Evolutionary conservation across 2,329 filamentous ascomycete genomes (phyloP).

Genomic region (Blumeria hordei): DNA sequence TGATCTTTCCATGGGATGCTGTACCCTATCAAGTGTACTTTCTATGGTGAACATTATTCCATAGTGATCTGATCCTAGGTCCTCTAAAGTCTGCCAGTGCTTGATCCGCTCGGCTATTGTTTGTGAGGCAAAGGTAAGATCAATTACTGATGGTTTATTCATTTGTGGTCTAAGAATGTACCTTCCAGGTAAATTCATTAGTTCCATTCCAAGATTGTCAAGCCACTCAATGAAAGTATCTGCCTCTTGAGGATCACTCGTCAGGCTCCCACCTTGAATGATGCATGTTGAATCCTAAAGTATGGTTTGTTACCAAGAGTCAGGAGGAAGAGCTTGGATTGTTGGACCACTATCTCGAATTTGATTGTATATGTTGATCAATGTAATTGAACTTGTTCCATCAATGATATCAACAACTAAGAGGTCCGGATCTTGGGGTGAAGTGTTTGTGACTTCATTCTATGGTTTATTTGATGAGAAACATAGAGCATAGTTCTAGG

Average conservation of each 20-base stretch:
- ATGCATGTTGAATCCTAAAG: too few relatives aligned
- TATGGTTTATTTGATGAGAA: too few relatives aligned
- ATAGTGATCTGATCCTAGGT: background rate
- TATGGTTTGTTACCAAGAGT: background rate
- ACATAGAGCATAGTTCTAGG: too few relatives aligned
- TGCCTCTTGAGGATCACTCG: background rate
- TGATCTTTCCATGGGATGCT: background rate
- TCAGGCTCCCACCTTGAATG: background rate
- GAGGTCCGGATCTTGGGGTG: background rate
- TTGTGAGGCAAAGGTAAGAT: background rate
- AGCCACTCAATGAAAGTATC: background rate
- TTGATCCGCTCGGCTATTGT: background rate
- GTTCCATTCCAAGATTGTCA: background rate
- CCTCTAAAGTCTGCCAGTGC: background rate
- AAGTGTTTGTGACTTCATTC: background rate
- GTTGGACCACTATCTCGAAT: too few relatives aligned
- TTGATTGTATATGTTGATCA: too few relatives aligned
- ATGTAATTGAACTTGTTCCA: too few relatives aligned
- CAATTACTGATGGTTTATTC: background rate
- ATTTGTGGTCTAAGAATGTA: background rate
- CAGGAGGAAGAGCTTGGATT: too few relatives aligned
- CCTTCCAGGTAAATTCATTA: background rate
- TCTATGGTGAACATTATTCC: background rate
- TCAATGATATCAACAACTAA: background rate
- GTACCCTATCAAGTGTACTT: background rate